Evolutionary conservation across 140 eudicot species (phyloP), one percentile per base, ranked within the genome.

Genomic region (Anethum foeniculum): DNA sequence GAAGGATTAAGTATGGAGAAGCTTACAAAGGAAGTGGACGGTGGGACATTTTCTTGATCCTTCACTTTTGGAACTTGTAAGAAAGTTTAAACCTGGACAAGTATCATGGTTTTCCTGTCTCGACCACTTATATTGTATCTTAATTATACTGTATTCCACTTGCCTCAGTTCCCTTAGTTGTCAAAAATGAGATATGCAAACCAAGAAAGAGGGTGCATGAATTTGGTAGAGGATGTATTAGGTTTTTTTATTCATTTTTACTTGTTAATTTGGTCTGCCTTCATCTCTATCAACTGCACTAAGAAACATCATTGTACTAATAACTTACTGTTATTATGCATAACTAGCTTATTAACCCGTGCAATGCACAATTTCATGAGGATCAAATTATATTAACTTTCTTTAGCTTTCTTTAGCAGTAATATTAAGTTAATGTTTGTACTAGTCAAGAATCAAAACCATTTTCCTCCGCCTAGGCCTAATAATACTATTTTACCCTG

Each of bases 81-180:
- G 78, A 81, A 81, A 58, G 73, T 71, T 85, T 69, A 48, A 74
- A 65, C 77, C 80, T 76, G 81, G 86, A 82, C 90, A 85, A 65
- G 67, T 77, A 85, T 88, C 84, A 82, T 86, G 84, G 90, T 82
- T 86, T 80, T 85, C 69, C 84, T 84, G 92, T 86, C 89, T 71
- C 88, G 49, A 25, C 81, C 89, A 80, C 87, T 81, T 71, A 48
- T 36, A 69, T 3, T 81, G 49, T 14, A 62, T 44, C 6, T 71
- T 49, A 19, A 43, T 54, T 36, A 34, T 69, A 58, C 13, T 28
- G 34, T 52, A 30, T 52, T 49, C 85, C 84, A 84, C 58, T 81
- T 15, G 36, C 68, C 41, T 41, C 52, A 51, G 75, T 32, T 8
- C 80, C 49, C 81, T 81, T 83, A 77, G 86, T 81, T 86, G 83